These are phyloP conservation scores for Fomitopsis betulina DNA, from an alignment of 1,284 basidiomycete genomes.

Conservation along the genomic window DNA sequence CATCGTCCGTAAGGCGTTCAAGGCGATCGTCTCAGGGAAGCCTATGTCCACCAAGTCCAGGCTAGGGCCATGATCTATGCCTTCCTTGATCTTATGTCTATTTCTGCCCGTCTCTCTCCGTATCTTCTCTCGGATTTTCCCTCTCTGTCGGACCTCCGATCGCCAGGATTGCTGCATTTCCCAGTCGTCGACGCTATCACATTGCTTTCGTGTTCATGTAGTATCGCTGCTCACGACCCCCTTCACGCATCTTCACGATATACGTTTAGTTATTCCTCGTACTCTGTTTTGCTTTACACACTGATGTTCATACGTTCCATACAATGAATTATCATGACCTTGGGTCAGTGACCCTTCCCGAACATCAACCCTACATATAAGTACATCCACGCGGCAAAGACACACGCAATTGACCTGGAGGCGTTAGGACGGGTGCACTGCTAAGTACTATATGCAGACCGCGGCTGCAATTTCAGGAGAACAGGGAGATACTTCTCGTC, in stretches of 20 bases:
- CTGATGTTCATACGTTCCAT: background rate
- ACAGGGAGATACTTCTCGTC: too few species aligned
- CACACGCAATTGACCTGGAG: too few species aligned
- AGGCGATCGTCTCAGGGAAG: slow-evolving; percentile 32
- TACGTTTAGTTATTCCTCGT: slow-evolving; percentile 1
- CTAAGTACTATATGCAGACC: too few species aligned
- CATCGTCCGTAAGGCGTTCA: slow-evolving; percentile 61
- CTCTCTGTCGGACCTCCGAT: slow-evolving; percentile 1
- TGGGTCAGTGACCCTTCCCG: background rate
- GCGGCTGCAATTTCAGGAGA: too few species aligned
- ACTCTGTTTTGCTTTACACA: background rate
- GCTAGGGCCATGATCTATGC: background rate
- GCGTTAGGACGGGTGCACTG: too few species aligned
- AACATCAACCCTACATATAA: too few species aligned
- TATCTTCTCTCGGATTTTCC: background rate
- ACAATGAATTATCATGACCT: background rate
- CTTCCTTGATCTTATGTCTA: slow-evolving; percentile 1
- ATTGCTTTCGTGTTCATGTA: slow-evolving; percentile 20
- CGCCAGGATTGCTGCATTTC: slow-evolving; percentile 4
- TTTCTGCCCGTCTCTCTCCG: background rate
- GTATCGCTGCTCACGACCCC: slow-evolving; percentile 20
- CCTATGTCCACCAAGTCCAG: slow-evolving; percentile 4
- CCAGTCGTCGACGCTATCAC: slow-evolving; percentile 18
- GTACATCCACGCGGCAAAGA: too few species aligned
- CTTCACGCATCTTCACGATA: slow-evolving; percentile 15